Percentiles rank a stretch among this genome's conserved stretches.
Evolutionary conservation across 495 filamentous ascomycete species (phyloP).

Genomic region (Talaromyces adpressus): DNA sequence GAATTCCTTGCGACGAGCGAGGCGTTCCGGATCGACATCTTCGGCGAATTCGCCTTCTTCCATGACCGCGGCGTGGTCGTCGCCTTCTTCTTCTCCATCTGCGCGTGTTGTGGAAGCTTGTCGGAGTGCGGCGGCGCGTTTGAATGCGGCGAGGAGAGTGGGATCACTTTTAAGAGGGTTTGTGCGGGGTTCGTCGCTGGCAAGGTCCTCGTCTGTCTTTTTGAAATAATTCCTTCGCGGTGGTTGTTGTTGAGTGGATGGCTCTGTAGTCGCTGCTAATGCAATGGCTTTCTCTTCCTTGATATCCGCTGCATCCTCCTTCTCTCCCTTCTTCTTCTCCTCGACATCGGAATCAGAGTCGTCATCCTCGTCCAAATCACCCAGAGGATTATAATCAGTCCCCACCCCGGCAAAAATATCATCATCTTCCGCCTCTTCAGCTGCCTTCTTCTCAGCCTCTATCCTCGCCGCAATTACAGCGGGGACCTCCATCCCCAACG

Average conservation of each 20-base stretch:
- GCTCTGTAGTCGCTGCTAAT: conserved; percentile 4
- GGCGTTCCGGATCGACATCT: conserved; percentile 40
- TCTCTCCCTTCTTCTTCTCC: conserved; percentile 32
- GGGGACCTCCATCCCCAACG: conserved; percentile 74
- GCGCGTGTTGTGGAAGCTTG: conserved; percentile 23
- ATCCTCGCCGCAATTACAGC: conserved; percentile 35
- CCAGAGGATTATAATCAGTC: conserved; percentile 82
- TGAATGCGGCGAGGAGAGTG: conserved; percentile 72
- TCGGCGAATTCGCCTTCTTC: conserved; percentile 34
- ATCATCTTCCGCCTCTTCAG: conserved; percentile 47
- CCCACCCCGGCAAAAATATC: conserved; percentile 88
- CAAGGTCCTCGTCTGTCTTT: conserved; percentile 16
- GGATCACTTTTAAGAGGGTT: conserved; percentile 62
- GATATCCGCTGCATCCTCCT: conserved; percentile 16
- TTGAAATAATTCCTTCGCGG: conserved; percentile 38
- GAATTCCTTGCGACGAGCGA: conserved; percentile 65
- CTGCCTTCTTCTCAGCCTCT: conserved; percentile 28
- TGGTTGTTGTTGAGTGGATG: conserved; percentile 9
- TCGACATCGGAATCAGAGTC: conserved; percentile 38
- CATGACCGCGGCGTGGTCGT: conserved; percentile 24
- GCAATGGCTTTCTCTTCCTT: conserved; percentile 11
- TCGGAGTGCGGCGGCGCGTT: conserved; percentile 71
- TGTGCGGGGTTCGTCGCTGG: conserved; percentile 42
- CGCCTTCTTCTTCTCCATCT: background rate
- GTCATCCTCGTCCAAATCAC: conserved; percentile 54